These are phyloP conservation scores for Dendrocalamus sinicus DNA, from an alignment of 176 grass and related monocot genomes.

Conservation along the genomic window DNA sequence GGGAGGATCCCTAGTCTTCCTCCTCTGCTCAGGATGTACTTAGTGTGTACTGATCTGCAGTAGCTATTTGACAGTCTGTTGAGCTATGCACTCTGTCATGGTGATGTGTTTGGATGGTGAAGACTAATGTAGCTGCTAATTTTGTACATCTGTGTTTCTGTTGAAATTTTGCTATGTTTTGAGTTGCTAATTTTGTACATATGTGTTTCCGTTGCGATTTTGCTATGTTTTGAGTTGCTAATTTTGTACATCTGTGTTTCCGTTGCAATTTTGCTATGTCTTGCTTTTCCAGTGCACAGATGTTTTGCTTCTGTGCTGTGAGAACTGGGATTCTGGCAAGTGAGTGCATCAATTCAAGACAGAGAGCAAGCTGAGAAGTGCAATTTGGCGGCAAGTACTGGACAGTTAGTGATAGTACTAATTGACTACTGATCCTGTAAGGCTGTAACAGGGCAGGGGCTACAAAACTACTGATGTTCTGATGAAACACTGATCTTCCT, in stretches of 20 bases:
- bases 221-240: slow-evolving; percentile 5
- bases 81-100: neutral
- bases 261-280: neutral
- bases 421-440: neutral
- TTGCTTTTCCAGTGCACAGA: neutral
- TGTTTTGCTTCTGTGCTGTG: neutral
- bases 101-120: slow-evolving; percentile 22
- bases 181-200: slow-evolving; percentile 29
- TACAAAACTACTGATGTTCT: neutral
- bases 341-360: neutral
- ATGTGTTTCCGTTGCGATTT: neutral
- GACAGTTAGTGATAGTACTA: neutral
- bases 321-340: neutral
- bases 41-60: slow-evolving; percentile 29
- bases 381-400: neutral
- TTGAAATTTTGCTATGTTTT: neutral
- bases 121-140: slow-evolving; percentile 30
- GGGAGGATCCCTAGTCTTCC: neutral
- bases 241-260: neutral
- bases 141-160: neutral
- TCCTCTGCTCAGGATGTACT: slow-evolving; percentile 32
- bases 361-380: neutral
- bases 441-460: neutral
- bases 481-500: neutral
- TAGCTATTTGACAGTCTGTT: slow-evolving; percentile 29